Evolutionary conservation across 345 rosid species (phyloP).

Genomic region (Cochlearia excelsa): DNA sequence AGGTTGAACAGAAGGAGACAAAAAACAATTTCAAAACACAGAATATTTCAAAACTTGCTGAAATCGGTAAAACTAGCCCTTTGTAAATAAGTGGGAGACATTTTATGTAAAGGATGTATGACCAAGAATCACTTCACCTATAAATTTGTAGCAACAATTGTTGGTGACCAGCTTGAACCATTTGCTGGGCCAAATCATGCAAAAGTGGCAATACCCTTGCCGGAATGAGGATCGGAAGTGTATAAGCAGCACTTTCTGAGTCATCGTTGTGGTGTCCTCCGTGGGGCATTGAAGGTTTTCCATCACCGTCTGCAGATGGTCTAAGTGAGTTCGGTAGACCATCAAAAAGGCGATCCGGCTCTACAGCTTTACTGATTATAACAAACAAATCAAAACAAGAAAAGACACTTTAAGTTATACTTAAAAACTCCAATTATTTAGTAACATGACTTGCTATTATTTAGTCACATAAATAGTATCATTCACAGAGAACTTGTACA

Average conservation of each 20-base stretch:
- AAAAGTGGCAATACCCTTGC: conserved; percentile 78
- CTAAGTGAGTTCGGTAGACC: conserved; percentile 91
- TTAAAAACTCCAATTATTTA: neutral
- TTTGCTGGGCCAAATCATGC: conserved; percentile 88
- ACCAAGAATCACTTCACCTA: conserved; percentile 44
- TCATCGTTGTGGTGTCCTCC: conserved; percentile 51
- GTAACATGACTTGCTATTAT: neutral
- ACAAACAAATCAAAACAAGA: conserved; percentile 10
- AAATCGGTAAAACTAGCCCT: conserved; percentile 6
- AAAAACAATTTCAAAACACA: conserved; percentile 23
- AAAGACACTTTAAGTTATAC: neutral
- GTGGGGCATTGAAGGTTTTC: conserved; percentile 46
- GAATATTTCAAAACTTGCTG: conserved; percentile 1
- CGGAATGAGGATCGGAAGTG: conserved; percentile 81
- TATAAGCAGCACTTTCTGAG: conserved; percentile 61
- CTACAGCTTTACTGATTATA: conserved; percentile 79
- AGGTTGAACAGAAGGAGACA: conserved; percentile 8
- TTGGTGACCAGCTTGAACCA: conserved; percentile 91
- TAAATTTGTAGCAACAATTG: conserved; percentile 70
- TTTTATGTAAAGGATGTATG: conserved; percentile 4
- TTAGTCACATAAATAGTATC: neutral
- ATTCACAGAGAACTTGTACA: too few species aligned
- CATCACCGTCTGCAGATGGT: conserved; percentile 64
- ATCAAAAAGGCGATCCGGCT: conserved; percentile 92
- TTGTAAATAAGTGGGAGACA: conserved; percentile 11